phyloP scores from a whole-genome alignment of 2,329 filamentous ascomycete genomes.

The Colletotrichum costaricense region DNA sequence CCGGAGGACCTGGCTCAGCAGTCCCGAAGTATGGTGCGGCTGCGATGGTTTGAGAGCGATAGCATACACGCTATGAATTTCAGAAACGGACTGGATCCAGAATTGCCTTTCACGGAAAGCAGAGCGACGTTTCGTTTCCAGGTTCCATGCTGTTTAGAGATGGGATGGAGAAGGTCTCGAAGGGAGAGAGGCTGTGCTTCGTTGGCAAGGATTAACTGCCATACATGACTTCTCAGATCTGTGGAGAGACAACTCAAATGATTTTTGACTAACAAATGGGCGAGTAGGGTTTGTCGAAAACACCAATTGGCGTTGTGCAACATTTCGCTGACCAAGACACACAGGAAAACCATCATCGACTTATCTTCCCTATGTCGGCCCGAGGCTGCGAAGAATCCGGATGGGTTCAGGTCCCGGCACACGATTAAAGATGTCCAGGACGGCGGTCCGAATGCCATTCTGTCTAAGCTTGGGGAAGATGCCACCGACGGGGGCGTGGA shows the following conservation, averaged over 20 bases:
- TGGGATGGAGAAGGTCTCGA: neutral
- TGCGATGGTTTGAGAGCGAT: neutral
- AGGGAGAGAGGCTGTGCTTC: neutral
- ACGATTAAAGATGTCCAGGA: neutral
- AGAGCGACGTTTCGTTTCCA: conserved; percentile 26
- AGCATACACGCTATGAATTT: conserved; percentile 28
- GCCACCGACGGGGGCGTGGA: neutral
- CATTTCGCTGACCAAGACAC: no score
- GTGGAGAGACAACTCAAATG: neutral
- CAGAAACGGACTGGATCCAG: conserved; percentile 9
- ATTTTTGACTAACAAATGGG: neutral
- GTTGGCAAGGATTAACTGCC: conserved; percentile 6
- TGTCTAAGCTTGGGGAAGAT: neutral
- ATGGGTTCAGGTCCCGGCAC: neutral
- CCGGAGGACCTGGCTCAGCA: neutral
- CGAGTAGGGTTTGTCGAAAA: neutral
- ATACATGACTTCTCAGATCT: neutral
- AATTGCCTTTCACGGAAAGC: neutral
- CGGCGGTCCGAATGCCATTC: neutral
- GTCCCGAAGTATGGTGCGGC: neutral
- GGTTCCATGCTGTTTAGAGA: conserved; percentile 1
- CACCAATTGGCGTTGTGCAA: no score
- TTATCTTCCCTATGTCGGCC: neutral
- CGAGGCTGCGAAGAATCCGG: neutral
- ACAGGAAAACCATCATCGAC: neutral